Base-by-base conservation (phyloP, 106 monocot species). In the Apostasia ramifera region DNA sequence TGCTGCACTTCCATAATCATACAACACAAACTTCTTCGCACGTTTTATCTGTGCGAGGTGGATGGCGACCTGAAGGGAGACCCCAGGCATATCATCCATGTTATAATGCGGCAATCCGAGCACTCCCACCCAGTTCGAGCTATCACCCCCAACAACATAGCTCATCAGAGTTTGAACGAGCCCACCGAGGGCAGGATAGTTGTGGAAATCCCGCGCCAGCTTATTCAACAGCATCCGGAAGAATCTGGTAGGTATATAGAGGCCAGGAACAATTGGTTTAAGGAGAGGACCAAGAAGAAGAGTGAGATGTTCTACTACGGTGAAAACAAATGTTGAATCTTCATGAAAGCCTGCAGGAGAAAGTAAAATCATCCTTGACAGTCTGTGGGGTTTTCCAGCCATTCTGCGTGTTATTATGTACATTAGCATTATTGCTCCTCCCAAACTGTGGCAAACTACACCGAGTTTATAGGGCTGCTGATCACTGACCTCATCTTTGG, bases 281-380 rank as follows among this genome's bases (percentile, higher is more conserved):
- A 97, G 78, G 41, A 97, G 14, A 44, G 97, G 92, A 47, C 89
- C 86, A 15, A 97, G n/a, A 57, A 89, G 50, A 12, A 97, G 84
- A 1, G 80, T 12, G 7, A 87, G 47, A 49, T 74, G 70, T 61
- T 90, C 89, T 7, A 79, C 72, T 6, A 92, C 4, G 8, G 83
- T 79, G 54, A 97, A 92, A 2, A 62, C 78, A 40, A 92, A 26
- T 39, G 74, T 78, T n/a, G 87, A 92, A 59, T 97, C 92, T 48
- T 86, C 97, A 66, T 97, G 97, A 64, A 92, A 97, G 45, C 97
- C 97, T 40, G 97, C 97, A 65, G 97, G 97, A 39, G 97, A 97
- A 26, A 97, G 59, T 37, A 97, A 66, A 56, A 92, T 87, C 68
- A 97, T 65, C 69, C 97, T 80, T 4, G 86, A 83, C n/a, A 97